These are phyloP conservation scores for Trypanosoma conorhini DNA, from an alignment of 208 protist genomes.

Conservation along the genomic window DNA sequence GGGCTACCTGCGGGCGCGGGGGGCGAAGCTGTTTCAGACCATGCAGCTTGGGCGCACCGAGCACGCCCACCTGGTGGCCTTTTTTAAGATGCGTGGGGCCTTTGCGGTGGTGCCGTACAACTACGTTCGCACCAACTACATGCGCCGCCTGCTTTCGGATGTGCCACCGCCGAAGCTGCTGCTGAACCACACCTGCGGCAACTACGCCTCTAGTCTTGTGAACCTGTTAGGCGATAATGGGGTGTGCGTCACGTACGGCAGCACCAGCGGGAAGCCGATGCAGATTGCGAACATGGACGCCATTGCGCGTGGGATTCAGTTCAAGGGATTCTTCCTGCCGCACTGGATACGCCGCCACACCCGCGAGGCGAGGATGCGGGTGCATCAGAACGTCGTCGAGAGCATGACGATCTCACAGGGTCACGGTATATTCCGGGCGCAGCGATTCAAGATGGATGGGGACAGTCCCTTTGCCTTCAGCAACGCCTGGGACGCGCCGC, in stretches of 20 bases:
- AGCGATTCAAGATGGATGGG: slow-evolving; percentile 91
- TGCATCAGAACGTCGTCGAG: slow-evolving; percentile 89
- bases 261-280: slow-evolving; percentile 94
- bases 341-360: slow-evolving; percentile 85
- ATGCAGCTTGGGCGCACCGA: slow-evolving; percentile 92
- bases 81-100: slow-evolving; percentile 84
- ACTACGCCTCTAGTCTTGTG: slow-evolving; percentile 85
- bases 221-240: slow-evolving; percentile 90
- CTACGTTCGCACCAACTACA: slow-evolving; percentile 88
- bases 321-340: slow-evolving; percentile 94
- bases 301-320: slow-evolving; percentile 91
- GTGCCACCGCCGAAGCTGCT: slow-evolving; percentile 93
- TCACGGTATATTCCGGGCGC: slow-evolving; percentile 85
- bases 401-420: slow-evolving; percentile 90
- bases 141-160: slow-evolving; percentile 91
- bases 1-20: slow-evolving; percentile 81
- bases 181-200: slow-evolving; percentile 95
- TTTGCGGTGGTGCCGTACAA: slow-evolving; percentile 88
- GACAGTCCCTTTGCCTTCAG: slow-evolving; percentile 87
- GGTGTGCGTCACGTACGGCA: slow-evolving; percentile 96
- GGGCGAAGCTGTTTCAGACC: slow-evolving; percentile 88
- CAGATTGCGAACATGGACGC: slow-evolving; percentile 91
- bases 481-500: slow-evolving; percentile 88
- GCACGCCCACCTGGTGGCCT: slow-evolving; percentile 76
- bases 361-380: slow-evolving; percentile 84